Base-by-base conservation (phyloP, 179 eudicot genomes). In the Carnegiea gigantea region DNA sequence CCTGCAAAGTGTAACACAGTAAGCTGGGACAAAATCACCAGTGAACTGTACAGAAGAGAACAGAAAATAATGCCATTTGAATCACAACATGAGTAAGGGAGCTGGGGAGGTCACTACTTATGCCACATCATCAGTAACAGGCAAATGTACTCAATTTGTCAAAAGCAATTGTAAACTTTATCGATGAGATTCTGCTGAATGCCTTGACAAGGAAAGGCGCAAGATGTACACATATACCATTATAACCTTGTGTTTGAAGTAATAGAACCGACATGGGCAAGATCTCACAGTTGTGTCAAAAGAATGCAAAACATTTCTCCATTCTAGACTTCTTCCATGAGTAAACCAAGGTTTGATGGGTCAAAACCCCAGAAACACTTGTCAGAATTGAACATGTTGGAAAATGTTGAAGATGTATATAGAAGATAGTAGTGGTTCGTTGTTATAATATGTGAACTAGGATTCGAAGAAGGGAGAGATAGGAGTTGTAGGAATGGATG, bases 1-100 rank as follows among this genome's bases (percentile, higher is more conserved):
- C 98, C 98, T 93, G 91, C 57, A 77, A 54, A 77, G 36, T 10
- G 9, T 21, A 43, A 78, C 64, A 60, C n/a, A 53, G 48, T 57
- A 83, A 78, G 21, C 79, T 48, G 54, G 62, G 64, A 51, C 15
- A 74, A 3, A 74, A 60, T 28, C 36, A 43, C 20, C n/a, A 62
- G 57, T 72, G 33, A 59, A 24, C 28, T 43, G 53, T 36, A 53
- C 30, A 51, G 53, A 51, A 73, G 51, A n/a, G 13, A 71, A 49
- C 9, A 15, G 18, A 24, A 20, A 73, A 73, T 60, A 73, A n/a
- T 73, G 57, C 75, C 40, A 40, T 40, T 7, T 40, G 51, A 36
- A 40, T 15, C 75, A 46, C n/a, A 20, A 15, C 62, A 57, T 20
- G 8, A 57, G 36, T 33, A 33, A 33, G 36, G 62, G 62, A 57